These are phyloP conservation scores for Talaromyces sp. DNA, from an alignment of 2,329 filamentous ascomycete genomes.

Conservation along the genomic window DNA sequence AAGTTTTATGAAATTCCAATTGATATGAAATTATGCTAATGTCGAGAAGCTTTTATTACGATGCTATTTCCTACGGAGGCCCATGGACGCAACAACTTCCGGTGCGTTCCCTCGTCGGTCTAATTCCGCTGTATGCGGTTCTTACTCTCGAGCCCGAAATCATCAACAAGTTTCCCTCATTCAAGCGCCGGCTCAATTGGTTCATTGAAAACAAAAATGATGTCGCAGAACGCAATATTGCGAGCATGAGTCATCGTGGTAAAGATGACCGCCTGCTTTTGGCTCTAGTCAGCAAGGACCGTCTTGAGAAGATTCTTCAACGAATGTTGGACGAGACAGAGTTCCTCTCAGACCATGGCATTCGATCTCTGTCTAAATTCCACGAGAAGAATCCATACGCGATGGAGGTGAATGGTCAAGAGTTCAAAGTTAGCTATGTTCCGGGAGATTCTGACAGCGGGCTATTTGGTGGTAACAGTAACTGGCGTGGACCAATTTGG, in stretches of 20 bases:
- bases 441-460: constrained; percentile 95
- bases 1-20: not conserved
- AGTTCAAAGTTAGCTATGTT: constrained; percentile 82
- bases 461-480: constrained; percentile 94
- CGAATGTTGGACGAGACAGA: constrained; percentile 93
- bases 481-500: constrained; percentile 96
- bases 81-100: constrained; percentile 91
- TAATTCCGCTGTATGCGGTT: constrained; percentile 90
- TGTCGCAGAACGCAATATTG: constrained; percentile 87
- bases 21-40: constrained; percentile 13
- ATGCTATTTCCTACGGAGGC: constrained; percentile 93
- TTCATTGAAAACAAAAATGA: constrained; percentile 85
- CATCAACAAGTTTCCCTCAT: constrained; percentile 83
- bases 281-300: constrained; percentile 86
- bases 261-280: constrained; percentile 84
- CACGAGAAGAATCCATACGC: constrained; percentile 87
- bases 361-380: constrained; percentile 85
- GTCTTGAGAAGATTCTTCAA: constrained; percentile 81
- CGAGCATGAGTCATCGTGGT: constrained; percentile 82
- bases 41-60: constrained; percentile 78
- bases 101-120: constrained; percentile 82
- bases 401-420: constrained; percentile 92
- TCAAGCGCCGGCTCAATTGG: constrained; percentile 92
- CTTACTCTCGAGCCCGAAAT: constrained; percentile 90
- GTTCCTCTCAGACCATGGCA: constrained; percentile 84